These are phyloP conservation scores for Teratosphaeria nubilosa DNA, from an alignment of 2,329 filamentous ascomycete genomes.

Conservation along the genomic window DNA sequence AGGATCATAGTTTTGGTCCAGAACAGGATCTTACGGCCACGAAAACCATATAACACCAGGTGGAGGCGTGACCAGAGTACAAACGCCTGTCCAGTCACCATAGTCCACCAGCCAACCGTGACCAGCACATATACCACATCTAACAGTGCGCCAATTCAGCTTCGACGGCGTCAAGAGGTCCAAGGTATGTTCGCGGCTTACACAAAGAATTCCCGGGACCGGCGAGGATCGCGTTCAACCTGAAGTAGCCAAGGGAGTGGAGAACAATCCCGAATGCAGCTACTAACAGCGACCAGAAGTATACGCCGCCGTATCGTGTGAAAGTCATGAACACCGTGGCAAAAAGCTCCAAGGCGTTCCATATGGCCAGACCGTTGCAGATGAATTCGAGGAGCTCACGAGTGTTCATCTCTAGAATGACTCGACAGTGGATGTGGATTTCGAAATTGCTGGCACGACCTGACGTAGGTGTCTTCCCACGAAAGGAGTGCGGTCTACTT, in stretches of 20 bases:
- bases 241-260: not conserved
- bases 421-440: not conserved
- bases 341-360: not conserved
- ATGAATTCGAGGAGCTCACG: not conserved
- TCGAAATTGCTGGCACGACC: not conserved
- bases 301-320: not conserved
- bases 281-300: not conserved
- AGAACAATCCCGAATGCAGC: not conserved
- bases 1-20: not conserved
- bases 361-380: not conserved
- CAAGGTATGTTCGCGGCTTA: not conserved
- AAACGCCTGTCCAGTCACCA: not conserved
- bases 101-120: not conserved
- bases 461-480: too few relatives aligned
- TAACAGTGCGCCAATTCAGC: not conserved
- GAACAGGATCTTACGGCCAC: not conserved
- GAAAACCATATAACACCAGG: not conserved
- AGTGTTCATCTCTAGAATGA: not conserved
- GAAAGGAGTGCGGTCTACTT: not conserved
- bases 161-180: not conserved
- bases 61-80: not conserved
- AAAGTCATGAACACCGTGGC: not conserved
- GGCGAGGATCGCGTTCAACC: not conserved
- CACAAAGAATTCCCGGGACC: not conserved
- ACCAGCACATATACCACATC: not conserved